Evolutionary conservation across 345 rosid genomes (phyloP).

Genomic region (Lagerstroemia speciosa): DNA sequence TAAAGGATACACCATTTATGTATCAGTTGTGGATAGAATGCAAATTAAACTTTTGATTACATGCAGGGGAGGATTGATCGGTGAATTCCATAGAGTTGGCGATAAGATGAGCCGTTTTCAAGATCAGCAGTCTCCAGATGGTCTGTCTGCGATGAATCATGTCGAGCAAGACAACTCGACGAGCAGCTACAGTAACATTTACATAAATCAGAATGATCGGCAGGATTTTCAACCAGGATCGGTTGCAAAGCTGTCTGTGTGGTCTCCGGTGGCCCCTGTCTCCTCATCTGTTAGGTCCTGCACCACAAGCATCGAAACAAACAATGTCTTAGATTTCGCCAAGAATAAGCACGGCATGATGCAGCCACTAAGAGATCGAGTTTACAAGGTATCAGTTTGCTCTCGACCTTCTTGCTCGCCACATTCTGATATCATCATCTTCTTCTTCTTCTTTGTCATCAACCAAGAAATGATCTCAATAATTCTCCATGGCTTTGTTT

Average conservation of each 20-base stretch:
- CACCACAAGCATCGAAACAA: conserved; percentile 42
- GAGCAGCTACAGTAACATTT: conserved; percentile 24
- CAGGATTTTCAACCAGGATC: neutral
- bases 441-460: neutral
- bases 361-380: conserved; percentile 58
- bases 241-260: conserved; percentile 23
- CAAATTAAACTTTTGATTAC: neutral
- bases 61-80: conserved; percentile 60
- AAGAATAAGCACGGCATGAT: conserved; percentile 35
- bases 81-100: conserved; percentile 41
- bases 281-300: conserved; percentile 63
- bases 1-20: no score
- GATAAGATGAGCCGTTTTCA: conserved; percentile 5
- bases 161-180: conserved; percentile 59
- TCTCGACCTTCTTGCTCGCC: no score
- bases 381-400: conserved; percentile 75
- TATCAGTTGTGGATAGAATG: neutral
- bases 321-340: conserved; percentile 67
- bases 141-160: conserved; percentile 23
- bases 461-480: neutral
- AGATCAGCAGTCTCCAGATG: conserved; percentile 26
- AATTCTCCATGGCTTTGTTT: neutral
- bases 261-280: conserved; percentile 28
- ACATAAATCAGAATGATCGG: conserved; percentile 36
- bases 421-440: neutral